A percentile compares a stretch with the other conserved stretches of the same genome.
These are phyloP conservation scores for Solanum corneliomulleri DNA, from an alignment of 257 asterid genomes.

Conservation along the genomic window DNA sequence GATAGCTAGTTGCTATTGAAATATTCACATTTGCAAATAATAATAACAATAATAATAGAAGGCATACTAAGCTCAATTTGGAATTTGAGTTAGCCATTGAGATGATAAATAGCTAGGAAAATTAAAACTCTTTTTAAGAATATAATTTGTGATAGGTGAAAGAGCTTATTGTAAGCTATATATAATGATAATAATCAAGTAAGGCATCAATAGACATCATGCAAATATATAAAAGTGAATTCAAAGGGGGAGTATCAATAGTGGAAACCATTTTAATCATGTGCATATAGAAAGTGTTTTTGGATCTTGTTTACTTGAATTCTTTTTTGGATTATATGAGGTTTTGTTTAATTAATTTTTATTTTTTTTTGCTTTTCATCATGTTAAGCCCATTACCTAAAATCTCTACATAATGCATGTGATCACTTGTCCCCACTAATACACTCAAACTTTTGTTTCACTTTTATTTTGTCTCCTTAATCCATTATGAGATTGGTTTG, in stretches of 20 bases:
- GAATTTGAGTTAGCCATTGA: conserved; percentile 22
- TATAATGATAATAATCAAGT: not conserved
- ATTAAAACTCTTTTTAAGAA: not conserved
- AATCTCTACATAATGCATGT: not conserved
- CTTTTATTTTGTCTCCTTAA: not conserved
- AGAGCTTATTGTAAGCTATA: not conserved
- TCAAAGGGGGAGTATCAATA: not conserved
- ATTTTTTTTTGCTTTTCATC: not conserved
- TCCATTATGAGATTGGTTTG: not conserved
- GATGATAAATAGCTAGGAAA: not conserved
- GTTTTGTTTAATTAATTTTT: not conserved
- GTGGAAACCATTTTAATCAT: not conserved
- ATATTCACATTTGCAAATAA: not conserved
- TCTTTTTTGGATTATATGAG: not conserved
- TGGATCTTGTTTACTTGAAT: not conserved
- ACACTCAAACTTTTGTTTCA: not conserved
- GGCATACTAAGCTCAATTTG: not conserved
- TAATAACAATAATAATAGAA: not conserved
- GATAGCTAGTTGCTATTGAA: not conserved
- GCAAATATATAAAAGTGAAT: not conserved
- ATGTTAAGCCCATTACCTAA: not conserved
- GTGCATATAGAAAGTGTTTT: not conserved
- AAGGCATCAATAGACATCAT: not conserved
- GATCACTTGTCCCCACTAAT: not conserved
- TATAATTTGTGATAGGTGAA: not conserved